These are phyloP conservation scores for Penicillium lagena DNA, from an alignment of 495 filamentous ascomycete genomes.

Conservation along the genomic window DNA sequence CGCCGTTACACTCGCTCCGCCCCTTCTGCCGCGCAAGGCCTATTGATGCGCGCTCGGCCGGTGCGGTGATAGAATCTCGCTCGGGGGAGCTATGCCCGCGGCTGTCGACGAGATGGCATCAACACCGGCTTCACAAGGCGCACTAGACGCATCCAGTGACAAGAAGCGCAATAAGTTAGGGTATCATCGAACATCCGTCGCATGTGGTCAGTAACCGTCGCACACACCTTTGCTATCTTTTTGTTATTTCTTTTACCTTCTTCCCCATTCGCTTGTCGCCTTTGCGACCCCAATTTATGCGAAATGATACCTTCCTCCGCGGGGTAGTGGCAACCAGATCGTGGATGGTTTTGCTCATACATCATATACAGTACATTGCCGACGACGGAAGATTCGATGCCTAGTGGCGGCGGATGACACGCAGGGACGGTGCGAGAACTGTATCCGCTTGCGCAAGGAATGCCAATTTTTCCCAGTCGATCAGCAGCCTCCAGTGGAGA, in stretches of 20 bases:
- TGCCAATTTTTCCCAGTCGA: slow-evolving; percentile 94
- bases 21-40: no score
- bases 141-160: slow-evolving; percentile 49
- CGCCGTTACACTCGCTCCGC: no score
- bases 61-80: slow-evolving; percentile 15
- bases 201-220: slow-evolving; percentile 71
- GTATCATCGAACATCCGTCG: slow-evolving; percentile 94
- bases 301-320: no score
- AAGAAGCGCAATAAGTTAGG: slow-evolving; percentile 95
- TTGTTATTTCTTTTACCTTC: not conserved
- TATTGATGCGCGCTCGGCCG: slow-evolving; percentile 34
- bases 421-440: slow-evolving; percentile 86
- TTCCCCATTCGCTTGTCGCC: no score
- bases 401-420: slow-evolving; percentile 71
- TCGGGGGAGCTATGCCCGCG: slow-evolving; percentile 34
- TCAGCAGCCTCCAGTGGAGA: slow-evolving; percentile 61
- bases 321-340: no score
- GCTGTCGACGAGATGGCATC: slow-evolving; percentile 58
- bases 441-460: slow-evolving; percentile 92
- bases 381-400: slow-evolving; percentile 92
- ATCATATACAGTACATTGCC: slow-evolving; percentile 70
- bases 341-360: slow-evolving; percentile 2
- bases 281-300: no score
- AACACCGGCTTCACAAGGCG: slow-evolving; percentile 57
- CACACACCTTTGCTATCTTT: not conserved